Base-by-base conservation (phyloP, 495 filamentous ascomycete genomes). In the Hyaloscypha hepaticicola region DNA sequence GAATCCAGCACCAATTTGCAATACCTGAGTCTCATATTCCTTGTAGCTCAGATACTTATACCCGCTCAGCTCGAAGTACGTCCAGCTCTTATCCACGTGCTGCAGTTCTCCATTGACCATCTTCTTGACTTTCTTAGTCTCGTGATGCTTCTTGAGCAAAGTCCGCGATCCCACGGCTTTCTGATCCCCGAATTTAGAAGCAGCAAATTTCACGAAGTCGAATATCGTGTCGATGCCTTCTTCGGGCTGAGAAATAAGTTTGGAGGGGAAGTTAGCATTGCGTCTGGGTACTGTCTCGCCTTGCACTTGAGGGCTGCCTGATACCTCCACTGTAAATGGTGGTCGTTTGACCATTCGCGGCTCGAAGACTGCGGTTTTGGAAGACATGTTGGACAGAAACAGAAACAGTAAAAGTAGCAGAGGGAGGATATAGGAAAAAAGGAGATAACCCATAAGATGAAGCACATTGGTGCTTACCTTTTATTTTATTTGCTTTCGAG, bases 61-160 rank as follows among this genome's bases (percentile, higher is more conserved):
- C n/a, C 76, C 75, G 58, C 80, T 81, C 31, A 89, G 76, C 78
- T 88, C 86, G 64, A 83, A 88, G 74, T 82, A 88, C 5, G 78
- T 81, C 87, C 87, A 89, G 68, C 86, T 78, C 76, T 88, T 88
- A 29, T 88, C 84, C 3, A 86, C 80, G 74, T 84, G 76, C 49
- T 73, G 74, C 72, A 82, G 78, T 75, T 85, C 73, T 64, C 87
- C 86, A 66, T 88, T 82, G 41, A 88, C 76, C 28, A 84, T 73
- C 77, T 88, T 88, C 74, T 83, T 80, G 16, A 88, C 74, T 74
- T 86, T 87, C 76, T 88, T 89, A 16, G 72, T 82, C 75, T 88
- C 85, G 64, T 77, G 76, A 69, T 89, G 86, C 11, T 76, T 81
- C 68, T 80, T 73, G 70, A 89, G 72, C 19, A 89, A 77, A 64